Base-by-base conservation (phyloP, 106 monocot genomes). In the Dendrobium nobile region DNA sequence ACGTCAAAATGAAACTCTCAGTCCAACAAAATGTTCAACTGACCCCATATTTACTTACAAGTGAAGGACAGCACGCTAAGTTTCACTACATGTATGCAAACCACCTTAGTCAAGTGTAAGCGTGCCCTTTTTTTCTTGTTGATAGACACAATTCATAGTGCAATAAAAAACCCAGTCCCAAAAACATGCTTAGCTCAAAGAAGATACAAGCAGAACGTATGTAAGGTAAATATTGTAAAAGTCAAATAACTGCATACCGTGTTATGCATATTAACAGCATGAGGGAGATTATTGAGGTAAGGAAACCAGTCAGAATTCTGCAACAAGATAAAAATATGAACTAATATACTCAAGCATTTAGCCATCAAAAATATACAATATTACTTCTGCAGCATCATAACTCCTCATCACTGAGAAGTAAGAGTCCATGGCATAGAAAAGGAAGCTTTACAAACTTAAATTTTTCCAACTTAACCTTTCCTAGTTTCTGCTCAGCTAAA, bases 221-320 rank as follows among this genome's bases (percentile, higher is more conserved):
- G 22, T 64, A 24, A 22, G 61, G 7, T 24, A 64, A 24, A 64
- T 37, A 70, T 70, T 31, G 70, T 27, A 16, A 70, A 9, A 13
- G 33, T 33, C 70, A 70, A 70, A 70, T 64, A 64, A 64, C 22
- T 37, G 67, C 41, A 59, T 91, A 96, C 96, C 80, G 83, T 89
- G 82, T 88, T 93, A 87, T 96, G 96, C 96, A 93, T 96, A 72
- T 90, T 84, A 84, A 75, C 61, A 56, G 87, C 65, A 82, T 17
- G 22, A 79, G 93, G 96, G 24, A 96, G 88, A 47, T 78, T 80
- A 28, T 78, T 88, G 77, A 96, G 77, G 83, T 96, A 96, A 16
- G 90, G 82, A 40, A 77, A 89, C 96, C 95, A 95, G 75, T 85
- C 86, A 83, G 95, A 95, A 84, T 86, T 76, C 95, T 95, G 85